Base-by-base conservation (phyloP, 306 rosid species). In the Betula pendula region DNA sequence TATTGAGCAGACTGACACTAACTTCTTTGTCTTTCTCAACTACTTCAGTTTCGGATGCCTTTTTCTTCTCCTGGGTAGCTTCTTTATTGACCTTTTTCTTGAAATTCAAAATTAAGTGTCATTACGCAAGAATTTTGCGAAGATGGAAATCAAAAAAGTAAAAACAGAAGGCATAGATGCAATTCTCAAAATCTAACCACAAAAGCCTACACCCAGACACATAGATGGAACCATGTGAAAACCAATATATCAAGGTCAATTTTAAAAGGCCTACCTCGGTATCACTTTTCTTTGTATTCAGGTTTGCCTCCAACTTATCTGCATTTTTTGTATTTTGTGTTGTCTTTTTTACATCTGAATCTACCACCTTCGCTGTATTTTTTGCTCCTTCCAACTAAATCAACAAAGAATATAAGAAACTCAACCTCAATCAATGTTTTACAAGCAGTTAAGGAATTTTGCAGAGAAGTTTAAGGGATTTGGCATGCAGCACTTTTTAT, bases 1-100 rank as follows among this genome's bases (percentile, higher is more conserved):
- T 88, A 73, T 95, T 92, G 71, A 95, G 92, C 85, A 92, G 85
- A 86, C 98, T 92, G 82, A 92, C 94, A 51, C 97, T 86, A 72
- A 88, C 48, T 85, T 92, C 99, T 77, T 87, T 87, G 82, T 90
- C 97, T 79, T 90, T 92, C 52, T 80, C 91, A 24, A 81, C 44
- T 40, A 82, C 80, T 50, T 80, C 95, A 65, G 84, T 76, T 70
- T 73, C 90, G 15, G 90, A 75, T 65, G 89, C 77, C 73, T 89
- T 90, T 71, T 82, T 87, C 82, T 90, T 90, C 74, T 80, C 91
- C 43, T 84, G 81, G 40, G 87, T 72, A 50, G 90, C 80, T 84
- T 84, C 86, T 47, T 83, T 88, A 74, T 77, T 31, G 33, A 75
- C 69, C 84, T 89, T 90, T 82, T 77, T 85, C 91, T 92, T 71